phyloP scores from a whole-genome alignment of 495 filamentous ascomycete genomes.

The Tuber magnatum region DNA sequence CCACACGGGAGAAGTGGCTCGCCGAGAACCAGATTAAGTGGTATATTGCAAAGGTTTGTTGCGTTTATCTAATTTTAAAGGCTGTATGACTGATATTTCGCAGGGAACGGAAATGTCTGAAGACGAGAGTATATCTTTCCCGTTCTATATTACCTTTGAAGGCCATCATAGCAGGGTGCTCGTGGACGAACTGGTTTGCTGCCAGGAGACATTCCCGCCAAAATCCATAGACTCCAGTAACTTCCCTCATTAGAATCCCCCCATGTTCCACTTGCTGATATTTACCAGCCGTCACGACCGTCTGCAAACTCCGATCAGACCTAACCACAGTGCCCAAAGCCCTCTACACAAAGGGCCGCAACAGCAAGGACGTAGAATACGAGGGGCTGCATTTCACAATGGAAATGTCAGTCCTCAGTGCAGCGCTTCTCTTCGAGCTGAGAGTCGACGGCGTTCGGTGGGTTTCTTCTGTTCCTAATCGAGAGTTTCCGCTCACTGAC shows the following conservation, averaged over 20 bases:
- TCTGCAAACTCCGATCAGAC: constrained; percentile 69
- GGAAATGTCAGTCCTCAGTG: constrained; percentile 68
- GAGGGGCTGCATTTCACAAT: constrained; percentile 70
- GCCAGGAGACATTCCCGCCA: constrained; percentile 32
- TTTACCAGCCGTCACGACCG: constrained; percentile 39
- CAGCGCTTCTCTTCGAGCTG: constrained; percentile 62
- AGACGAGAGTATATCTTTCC: constrained; percentile 35
- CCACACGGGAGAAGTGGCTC: constrained; percentile 34
- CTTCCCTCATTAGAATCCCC: neutral
- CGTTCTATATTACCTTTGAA: constrained; percentile 38
- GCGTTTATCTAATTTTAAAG: neutral
- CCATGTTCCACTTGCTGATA: neutral
- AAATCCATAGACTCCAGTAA: constrained; percentile 34
- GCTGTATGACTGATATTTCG: neutral
- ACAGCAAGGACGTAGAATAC: constrained; percentile 64
- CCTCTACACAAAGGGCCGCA: constrained; percentile 62
- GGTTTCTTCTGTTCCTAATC: neutral
- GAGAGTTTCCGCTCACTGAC: constrained; percentile 7
- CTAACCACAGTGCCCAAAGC: constrained; percentile 61
- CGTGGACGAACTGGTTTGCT: constrained; percentile 30
- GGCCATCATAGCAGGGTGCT: constrained; percentile 34
- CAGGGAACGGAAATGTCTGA: constrained; percentile 38
- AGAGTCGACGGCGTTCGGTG: constrained; percentile 67
- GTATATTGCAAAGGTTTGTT: constrained; percentile 36
- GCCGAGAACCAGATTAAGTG: constrained; percentile 37